Conservation (phyloP, 306 rosid genomes). For the Coriaria nepalensis region DNA sequence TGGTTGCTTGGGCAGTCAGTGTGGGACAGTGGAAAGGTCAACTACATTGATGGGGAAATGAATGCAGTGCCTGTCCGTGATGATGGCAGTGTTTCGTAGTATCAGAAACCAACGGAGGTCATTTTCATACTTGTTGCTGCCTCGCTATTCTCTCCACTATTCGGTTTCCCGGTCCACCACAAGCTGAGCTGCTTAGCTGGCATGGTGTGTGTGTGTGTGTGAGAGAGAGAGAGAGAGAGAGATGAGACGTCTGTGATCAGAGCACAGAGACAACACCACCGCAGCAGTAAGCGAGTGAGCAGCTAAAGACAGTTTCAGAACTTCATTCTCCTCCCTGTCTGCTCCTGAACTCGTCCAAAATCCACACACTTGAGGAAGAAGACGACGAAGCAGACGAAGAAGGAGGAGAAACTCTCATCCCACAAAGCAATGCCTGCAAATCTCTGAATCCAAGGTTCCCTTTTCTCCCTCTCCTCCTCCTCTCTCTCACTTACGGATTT, state of each 20-base stretch:
- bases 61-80: too few species aligned
- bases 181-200: neutral
- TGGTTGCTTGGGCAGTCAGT: too few species aligned
- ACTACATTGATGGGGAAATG: too few species aligned
- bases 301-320: conserved; percentile 11
- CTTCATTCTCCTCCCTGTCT: conserved; percentile 9
- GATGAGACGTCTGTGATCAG: conserved; percentile 1
- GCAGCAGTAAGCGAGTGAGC: conserved; percentile 29
- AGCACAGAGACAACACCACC: conserved; percentile 25
- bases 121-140: conserved; percentile 12
- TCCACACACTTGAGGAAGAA: conserved; percentile 3
- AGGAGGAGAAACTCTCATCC: conserved; percentile 22
- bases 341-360: conserved; percentile 13
- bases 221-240: neutral
- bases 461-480: neutral
- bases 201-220: neutral
- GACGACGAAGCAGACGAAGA: conserved; percentile 16
- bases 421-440: conserved; percentile 65
- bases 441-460: conserved; percentile 24
- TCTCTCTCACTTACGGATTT: conserved; percentile 14
- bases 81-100: too few species aligned
- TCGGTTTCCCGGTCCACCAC: too few species aligned
- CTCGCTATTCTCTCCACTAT: too few species aligned
- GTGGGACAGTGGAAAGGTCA: too few species aligned
- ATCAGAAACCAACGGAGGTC: conserved; percentile 4